Percentiles rank a stretch among this genome's conserved stretches.
Evolutionary conservation across 495 filamentous ascomycete species (phyloP).

Genomic region (Tetracladium setigerum): DNA sequence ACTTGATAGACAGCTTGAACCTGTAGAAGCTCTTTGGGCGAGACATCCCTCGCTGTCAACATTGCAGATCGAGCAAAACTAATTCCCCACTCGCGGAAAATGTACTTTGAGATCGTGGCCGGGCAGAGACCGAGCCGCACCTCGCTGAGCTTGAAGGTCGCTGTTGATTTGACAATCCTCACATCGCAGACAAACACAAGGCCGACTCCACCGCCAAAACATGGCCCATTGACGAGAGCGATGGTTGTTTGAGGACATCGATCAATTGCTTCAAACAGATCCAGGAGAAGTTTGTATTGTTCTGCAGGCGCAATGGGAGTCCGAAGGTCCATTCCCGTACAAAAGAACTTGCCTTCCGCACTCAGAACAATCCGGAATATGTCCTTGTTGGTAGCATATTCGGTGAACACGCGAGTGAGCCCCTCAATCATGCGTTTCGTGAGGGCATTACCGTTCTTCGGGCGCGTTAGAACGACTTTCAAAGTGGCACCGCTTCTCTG

Average conservation of each 20-base stretch:
- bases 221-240: slow-evolving; percentile 29
- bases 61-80: slow-evolving; percentile 26
- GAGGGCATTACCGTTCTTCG: slow-evolving; percentile 30
- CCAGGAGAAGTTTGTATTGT: slow-evolving; percentile 19
- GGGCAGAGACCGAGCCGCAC: slow-evolving; percentile 27
- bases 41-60: slow-evolving; percentile 24
- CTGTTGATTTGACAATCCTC: slow-evolving; percentile 16
- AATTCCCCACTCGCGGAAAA: slow-evolving; percentile 25
- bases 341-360: slow-evolving; percentile 31
- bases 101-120: slow-evolving; percentile 28
- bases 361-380: slow-evolving; percentile 29
- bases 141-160: slow-evolving; percentile 28
- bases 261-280: slow-evolving; percentile 26
- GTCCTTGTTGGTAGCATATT: slow-evolving; percentile 13
- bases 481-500: slow-evolving; percentile 24
- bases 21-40: slow-evolving; percentile 12
- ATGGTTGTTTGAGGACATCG: slow-evolving; percentile 30
- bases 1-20: background rate
- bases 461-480: slow-evolving; percentile 26
- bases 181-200: slow-evolving; percentile 33
- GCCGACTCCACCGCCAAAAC: slow-evolving; percentile 32
- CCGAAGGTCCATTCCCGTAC: slow-evolving; percentile 33
- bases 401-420: slow-evolving; percentile 19
- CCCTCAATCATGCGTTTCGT: slow-evolving; percentile 25
- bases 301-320: slow-evolving; percentile 18